phyloP scores from a whole-genome alignment of 2,329 filamentous ascomycete genomes.

The Trichophaea hybrida region DNA sequence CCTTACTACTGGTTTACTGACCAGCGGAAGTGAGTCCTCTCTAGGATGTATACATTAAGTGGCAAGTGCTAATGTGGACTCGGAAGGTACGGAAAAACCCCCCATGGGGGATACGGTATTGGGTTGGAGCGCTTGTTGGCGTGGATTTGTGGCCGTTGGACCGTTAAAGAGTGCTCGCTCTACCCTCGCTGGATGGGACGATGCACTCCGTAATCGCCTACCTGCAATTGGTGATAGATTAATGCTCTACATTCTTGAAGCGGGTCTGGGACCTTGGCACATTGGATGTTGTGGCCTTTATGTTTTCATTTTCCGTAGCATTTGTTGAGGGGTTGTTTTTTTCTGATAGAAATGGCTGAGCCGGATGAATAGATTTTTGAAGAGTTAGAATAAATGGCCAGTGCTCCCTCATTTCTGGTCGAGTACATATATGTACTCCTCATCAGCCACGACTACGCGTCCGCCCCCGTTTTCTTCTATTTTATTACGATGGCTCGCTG shows the following conservation, averaged over 20 bases:
- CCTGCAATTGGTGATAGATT: neutral
- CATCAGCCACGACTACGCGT: too few species aligned
- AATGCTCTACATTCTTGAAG: neutral
- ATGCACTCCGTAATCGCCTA: slow-evolving; percentile 50
- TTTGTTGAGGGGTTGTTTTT: neutral
- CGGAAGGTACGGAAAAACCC: slow-evolving; percentile 68
- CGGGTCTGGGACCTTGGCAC: neutral
- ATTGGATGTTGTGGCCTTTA: neutral
- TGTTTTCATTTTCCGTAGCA: neutral
- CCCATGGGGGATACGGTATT: slow-evolving; percentile 85
- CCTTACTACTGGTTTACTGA: slow-evolving; percentile 99
- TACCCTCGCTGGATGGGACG: slow-evolving; percentile 70
- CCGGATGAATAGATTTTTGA: neutral
- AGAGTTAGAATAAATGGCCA: neutral
- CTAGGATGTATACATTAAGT: neutral
- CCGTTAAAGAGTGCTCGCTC: slow-evolving; percentile 51
- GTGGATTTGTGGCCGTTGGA: slow-evolving; percentile 49
- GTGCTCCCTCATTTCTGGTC: neutral
- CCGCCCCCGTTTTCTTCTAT: too few species aligned
- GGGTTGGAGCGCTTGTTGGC: slow-evolving; percentile 67
- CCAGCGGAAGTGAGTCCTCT: slow-evolving; percentile 64
- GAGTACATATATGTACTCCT: too few species aligned
- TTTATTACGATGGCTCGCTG: too few species aligned
- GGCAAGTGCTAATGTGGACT: slow-evolving; percentile 9
- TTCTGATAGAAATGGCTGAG: neutral